Evolutionary conservation across 2,329 filamentous ascomycete species (phyloP).

Genomic region (Fusarium dimerum): DNA sequence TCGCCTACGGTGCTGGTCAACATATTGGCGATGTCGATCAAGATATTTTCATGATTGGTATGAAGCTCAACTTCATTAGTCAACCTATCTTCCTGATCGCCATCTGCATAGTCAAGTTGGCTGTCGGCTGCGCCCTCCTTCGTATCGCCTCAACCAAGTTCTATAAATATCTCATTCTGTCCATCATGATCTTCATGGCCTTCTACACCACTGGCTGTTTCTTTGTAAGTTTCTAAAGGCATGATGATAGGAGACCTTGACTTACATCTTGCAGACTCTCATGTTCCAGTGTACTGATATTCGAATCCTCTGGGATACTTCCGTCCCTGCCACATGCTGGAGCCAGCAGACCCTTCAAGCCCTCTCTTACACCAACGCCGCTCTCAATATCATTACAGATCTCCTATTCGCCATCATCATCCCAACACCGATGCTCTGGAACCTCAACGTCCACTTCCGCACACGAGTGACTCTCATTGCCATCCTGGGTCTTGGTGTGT

Average conservation of each 20-base stretch:
- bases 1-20: constrained; percentile 45
- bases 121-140: constrained; percentile 42
- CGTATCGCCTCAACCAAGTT: constrained; percentile 40
- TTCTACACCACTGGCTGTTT: constrained; percentile 36
- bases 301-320: constrained; percentile 45
- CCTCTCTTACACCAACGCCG: constrained; percentile 45
- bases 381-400: constrained; percentile 39
- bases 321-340: constrained; percentile 44
- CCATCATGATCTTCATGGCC: constrained; percentile 39
- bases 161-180: constrained; percentile 38
- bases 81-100: constrained; percentile 46
- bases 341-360: constrained; percentile 37
- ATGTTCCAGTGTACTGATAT: constrained; percentile 51
- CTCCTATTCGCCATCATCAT: constrained; percentile 42
- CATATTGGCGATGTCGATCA: constrained; percentile 45
- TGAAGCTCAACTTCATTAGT: constrained; percentile 44
- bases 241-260: rapidly evolving
- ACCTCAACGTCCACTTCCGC: constrained; percentile 41
- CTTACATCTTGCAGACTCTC: constrained; percentile 35
- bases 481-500: constrained; percentile 45
- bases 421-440: constrained; percentile 40
- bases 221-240: constrained; percentile 31
- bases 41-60: constrained; percentile 35
- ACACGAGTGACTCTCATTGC: constrained; percentile 42
- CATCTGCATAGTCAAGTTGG: constrained; percentile 44